A percentile compares a stretch with the other conserved stretches of the same genome.
phyloP scores from a whole-genome alignment of 495 filamentous ascomycete genomes.

The Parmelia sp. region DNA sequence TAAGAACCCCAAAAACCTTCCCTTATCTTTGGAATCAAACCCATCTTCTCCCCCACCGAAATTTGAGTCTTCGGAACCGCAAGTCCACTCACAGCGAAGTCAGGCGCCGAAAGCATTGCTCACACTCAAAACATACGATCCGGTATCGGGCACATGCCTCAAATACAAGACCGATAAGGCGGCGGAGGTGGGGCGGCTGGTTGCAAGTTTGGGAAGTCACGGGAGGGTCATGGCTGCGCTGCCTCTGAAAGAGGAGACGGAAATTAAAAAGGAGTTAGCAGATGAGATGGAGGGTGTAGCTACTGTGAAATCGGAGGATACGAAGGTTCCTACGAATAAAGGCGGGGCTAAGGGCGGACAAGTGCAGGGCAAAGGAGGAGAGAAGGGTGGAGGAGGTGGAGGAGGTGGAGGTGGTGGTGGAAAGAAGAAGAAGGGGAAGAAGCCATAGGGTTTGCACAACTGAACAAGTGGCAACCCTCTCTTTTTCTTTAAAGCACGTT shows the following conservation, averaged over 20 bases:
- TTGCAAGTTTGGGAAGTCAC: constrained; percentile 58
- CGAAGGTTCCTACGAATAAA: constrained; percentile 4
- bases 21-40: constrained; percentile 27
- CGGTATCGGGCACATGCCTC: constrained; percentile 67
- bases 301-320: constrained; percentile 12
- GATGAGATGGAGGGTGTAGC: constrained; percentile 5
- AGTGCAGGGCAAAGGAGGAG: constrained; percentile 14
- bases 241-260: constrained; percentile 16
- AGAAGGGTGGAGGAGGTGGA: constrained; percentile 13
- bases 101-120: constrained; percentile 53
- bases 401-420: constrained; percentile 23
- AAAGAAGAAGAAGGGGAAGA: constrained; percentile 25
- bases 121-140: constrained; percentile 85
- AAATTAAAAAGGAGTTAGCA: background rate
- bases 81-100: constrained; percentile 30
- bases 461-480: background rate
- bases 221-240: constrained; percentile 26
- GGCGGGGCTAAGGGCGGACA: constrained; percentile 14
- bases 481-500: background rate
- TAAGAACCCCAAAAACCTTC: constrained; percentile 30
- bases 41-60: constrained; percentile 12
- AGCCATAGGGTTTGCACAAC: constrained; percentile 1
- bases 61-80: constrained; percentile 18
- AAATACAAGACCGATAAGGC: constrained; percentile 89
- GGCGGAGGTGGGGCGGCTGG: constrained; percentile 78